Percentiles rank a stretch among this genome's conserved stretches.
These are phyloP conservation scores for Hippophae tibetana DNA, from an alignment of 306 rosid species.

Conservation along the genomic window DNA sequence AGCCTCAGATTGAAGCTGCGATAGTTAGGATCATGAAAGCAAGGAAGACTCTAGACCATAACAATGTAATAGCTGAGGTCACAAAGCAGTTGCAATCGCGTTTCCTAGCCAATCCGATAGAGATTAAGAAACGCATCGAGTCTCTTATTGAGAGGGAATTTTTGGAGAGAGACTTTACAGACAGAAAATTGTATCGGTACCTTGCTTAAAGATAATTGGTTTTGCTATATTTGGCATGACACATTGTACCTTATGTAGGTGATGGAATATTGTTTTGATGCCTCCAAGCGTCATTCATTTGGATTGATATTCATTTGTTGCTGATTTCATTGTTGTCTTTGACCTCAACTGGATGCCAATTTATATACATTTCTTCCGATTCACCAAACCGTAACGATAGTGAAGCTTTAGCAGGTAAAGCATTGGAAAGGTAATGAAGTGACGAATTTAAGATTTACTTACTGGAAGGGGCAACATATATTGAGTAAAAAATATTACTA, in stretches of 20 bases:
- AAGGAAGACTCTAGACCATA: constrained; percentile 62
- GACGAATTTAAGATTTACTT: no score
- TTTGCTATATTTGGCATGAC: constrained; percentile 14
- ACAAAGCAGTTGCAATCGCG: constrained; percentile 66
- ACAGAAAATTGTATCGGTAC: constrained; percentile 57
- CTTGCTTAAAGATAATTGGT: constrained; percentile 27
- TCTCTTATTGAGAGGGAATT: constrained; percentile 85
- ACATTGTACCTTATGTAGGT: constrained; percentile 23
- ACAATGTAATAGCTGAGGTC: constrained; percentile 75
- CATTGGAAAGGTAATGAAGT: no score
- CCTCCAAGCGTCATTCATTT: constrained; percentile 12
- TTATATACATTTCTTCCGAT: no score
- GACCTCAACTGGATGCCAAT: no score
- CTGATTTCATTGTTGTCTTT: no score
- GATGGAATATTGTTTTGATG: constrained; percentile 11
- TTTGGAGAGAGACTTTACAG: constrained; percentile 60
- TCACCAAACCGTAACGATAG: no score
- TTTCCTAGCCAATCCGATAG: constrained; percentile 61
- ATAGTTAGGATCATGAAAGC: constrained; percentile 83
- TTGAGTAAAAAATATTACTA: no score
- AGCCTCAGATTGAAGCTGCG: constrained; percentile 80
- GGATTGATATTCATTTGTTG: no score
- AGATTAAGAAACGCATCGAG: constrained; percentile 75
- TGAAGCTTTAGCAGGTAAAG: no score
- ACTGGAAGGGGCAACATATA: no score